Evolutionary conservation across 2,329 filamentous ascomycete species (phyloP), one percentile per base, ranked within the genome.

Genomic region (Alternaria sp.): DNA sequence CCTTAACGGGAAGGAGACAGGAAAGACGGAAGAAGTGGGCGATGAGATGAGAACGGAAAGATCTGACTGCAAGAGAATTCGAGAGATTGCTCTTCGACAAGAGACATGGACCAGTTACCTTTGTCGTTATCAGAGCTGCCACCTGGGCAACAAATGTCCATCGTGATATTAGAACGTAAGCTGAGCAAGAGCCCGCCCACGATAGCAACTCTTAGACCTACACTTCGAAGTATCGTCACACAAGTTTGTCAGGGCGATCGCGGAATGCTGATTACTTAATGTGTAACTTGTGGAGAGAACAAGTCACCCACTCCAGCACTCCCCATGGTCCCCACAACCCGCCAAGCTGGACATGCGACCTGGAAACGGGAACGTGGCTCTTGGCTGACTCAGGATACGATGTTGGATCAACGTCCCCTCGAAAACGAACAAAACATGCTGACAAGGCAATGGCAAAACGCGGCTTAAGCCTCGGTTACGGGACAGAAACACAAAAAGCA

Each of bases 361-460:
- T 12, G 23, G 36, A 52, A 19, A 40, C 9, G 28, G 30, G 46
- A 19, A 40, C 36, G 36, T 23, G 36, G 30, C 49, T 36, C 49
- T 23, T 40, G 49, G 28, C 49, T 40, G 30, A 52, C 19, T 52
- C 19, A 40, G n/a, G 13, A 36, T 40, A 28, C 11, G 28, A 54
- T 46, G 44, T 45, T 17, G 43, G 19, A 47, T 25, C 13, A 26
- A 25, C 28, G 17, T 32, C 30, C 26, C 23, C 30, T 28, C 44
- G n/a, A 26, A 47, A 45, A 17, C 54, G 46, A 49, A 45, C 19
- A 52, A 52, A n/a, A 50, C 17, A 25, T 25, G 51, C 17, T 57
- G 52, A 40, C 26, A 19, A 50, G 12, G 40, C 17, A 11, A 28
- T 62, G 56, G 56, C 56, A 58, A 65, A 52, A 46, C 52, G 19